Evolutionary conservation across 140 eudicot genomes (phyloP).

Genomic region (Ambrosia hybrid): DNA sequence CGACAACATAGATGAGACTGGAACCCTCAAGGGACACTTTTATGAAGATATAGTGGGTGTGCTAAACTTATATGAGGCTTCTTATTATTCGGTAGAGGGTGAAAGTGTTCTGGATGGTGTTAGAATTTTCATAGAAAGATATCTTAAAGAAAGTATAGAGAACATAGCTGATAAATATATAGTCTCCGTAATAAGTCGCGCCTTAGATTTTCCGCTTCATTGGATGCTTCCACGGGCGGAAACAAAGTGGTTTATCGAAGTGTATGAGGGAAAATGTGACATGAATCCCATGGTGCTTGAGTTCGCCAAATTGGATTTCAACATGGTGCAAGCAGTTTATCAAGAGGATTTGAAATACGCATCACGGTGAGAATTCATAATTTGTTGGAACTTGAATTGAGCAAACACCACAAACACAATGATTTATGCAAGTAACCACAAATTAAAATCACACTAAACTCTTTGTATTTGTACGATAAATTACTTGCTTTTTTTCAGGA

Average conservation of each 20-base stretch:
- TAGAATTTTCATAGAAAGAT: background rate
- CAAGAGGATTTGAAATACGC: background rate
- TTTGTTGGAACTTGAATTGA: too few relatives aligned
- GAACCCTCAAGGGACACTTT: conserved; percentile 11
- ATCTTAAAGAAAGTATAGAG: conserved; percentile 25
- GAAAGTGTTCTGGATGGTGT: too few relatives aligned
- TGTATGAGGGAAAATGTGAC: conserved; percentile 13
- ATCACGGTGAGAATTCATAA: conserved; percentile 22
- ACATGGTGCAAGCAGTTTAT: conserved; percentile 3
- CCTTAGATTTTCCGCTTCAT: conserved; percentile 36
- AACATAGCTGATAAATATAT: conserved; percentile 1
- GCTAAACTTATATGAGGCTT: too few relatives aligned
- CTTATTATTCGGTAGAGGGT: too few relatives aligned
- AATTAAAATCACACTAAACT: too few relatives aligned
- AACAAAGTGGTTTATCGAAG: conserved; percentile 38
- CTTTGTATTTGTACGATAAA: too few relatives aligned
- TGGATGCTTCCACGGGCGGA: conserved; percentile 35
- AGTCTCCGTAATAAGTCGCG: conserved; percentile 15
- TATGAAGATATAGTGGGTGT: conserved; percentile 5
- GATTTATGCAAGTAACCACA: too few relatives aligned
- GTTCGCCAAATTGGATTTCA: conserved; percentile 22
- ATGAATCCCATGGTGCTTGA: conserved; percentile 27
- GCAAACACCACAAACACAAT: too few relatives aligned
- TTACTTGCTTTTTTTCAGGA: too few relatives aligned
- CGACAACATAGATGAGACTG: conserved; percentile 27